Evolutionary conservation across 768 basidiomycete genomes (phyloP), one percentile per base, ranked within the genome.

Genomic region (Lactifluus pinguis): DNA sequence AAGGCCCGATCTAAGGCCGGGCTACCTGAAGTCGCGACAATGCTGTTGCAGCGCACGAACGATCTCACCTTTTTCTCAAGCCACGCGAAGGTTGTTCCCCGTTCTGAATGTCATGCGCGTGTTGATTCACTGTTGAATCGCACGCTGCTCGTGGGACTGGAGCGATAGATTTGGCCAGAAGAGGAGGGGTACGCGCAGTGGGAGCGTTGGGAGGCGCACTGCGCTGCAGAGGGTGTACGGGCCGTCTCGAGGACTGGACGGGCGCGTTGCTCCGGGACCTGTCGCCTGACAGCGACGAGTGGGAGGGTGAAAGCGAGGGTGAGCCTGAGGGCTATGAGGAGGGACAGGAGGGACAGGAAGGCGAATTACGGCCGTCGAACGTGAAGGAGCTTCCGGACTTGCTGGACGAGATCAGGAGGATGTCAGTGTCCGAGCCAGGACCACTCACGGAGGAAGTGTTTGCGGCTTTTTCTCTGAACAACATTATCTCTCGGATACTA

Each of bases 241-340:
- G n/a, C n/a, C n/a, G 84, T 47, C 68, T 91, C 53, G 87, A 91
- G 71, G 89, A 91, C 69, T 90, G 88, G 67, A 89, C 89, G 0
- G 88, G 86, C 0, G 80, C 75, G 13, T 65, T 76, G 55, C 71
- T 91, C 42, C 88, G 89, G 38, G 73, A 67, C 63, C 69, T 66
- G 67, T 75, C 67, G 62, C 58, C 55, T 70, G 72, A 68, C 44
- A 62, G 61, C 32, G 65, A 52, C 69, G 72, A 52, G 72, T 73
- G n/a, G 72, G 72, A 48, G 63, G 67, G 39, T 61, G 72, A 41
- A 63, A 65, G 25, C 62, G 66, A 15, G 55, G 56, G 65, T 39
- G 69, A 71, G 9, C 70, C 69, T 19, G 71, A 71, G 11, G 71
- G 71, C n/a, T 72, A 72, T 1, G 74, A 68, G 32, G 71, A 72